These are phyloP conservation scores for Colletotrichum theobromicola DNA, from an alignment of 2,329 filamentous ascomycete genomes.

Conservation along the genomic window DNA sequence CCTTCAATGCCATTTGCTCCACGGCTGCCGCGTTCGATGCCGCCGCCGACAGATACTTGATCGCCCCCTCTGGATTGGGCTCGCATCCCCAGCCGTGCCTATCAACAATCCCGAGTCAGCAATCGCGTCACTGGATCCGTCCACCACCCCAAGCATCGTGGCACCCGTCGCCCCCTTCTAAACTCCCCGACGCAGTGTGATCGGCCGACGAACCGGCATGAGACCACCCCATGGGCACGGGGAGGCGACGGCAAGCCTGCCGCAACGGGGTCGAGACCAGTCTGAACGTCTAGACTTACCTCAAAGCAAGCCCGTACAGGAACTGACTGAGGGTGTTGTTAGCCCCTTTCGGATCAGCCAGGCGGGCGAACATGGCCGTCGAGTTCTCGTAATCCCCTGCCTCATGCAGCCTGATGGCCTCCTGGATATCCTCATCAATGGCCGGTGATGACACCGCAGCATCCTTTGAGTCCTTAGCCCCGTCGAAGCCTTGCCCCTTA, in stretches of 20 bases:
- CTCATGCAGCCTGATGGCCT: constrained; percentile 95
- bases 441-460: constrained; percentile 51
- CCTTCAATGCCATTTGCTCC: constrained; percentile 82
- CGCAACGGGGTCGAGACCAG: background rate
- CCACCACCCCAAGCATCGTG: background rate
- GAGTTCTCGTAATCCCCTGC: constrained; percentile 78
- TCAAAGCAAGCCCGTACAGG: constrained; percentile 88
- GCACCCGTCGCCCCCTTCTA: background rate
- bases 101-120: constrained; percentile 19
- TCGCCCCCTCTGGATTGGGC: constrained; percentile 73
- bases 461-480: constrained; percentile 18
- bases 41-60: constrained; percentile 85
- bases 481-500: background rate
- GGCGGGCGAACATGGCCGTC: constrained; percentile 81
- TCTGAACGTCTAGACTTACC: constrained; percentile 56
- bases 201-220: background rate
- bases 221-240: background rate
- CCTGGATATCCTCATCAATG: constrained; percentile 79
- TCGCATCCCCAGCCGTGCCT: constrained; percentile 94
- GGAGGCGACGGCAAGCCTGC: background rate
- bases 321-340: constrained; percentile 97
- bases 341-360: constrained; percentile 82
- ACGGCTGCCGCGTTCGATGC: constrained; percentile 89
- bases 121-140: background rate
- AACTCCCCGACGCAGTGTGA: background rate